Base-by-base conservation (phyloP, 192 early-diverging fungal genomes). In the Thamnidium elegans region DNA sequence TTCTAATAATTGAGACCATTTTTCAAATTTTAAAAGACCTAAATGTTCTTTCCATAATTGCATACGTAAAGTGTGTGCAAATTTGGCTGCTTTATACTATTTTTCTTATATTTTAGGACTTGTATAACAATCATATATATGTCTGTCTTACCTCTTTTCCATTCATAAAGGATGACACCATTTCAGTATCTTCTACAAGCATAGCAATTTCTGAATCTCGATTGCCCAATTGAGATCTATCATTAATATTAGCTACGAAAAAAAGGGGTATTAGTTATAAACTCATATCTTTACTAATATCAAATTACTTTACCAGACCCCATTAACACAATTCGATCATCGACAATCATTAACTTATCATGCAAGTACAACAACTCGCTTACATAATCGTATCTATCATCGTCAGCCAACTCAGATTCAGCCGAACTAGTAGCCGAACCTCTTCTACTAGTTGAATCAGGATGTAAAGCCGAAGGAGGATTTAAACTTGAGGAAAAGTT, bases 341-440 rank as follows among this genome's bases (percentile, higher is more conserved):
- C 94, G 8, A 93, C 84, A 69, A 95, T 92, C 88, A 95, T 86
- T 43, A 92, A 73, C 66, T 94, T 90, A 64, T 86, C 88, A 78
- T 95, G 93, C 47, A 95, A 85, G 69, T 95, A 95, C 43, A 95
- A 70, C 59, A 89, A 81, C 74, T 95, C 93, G 1, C 91, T 89
- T 1, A 95, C 88, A 70, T 81, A 85, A n/a, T 77, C 62, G 8
- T 60, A 31, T 23, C 65, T 53, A 31, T 64, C 69, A 69, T 76
- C 74, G 32, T 50, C 14, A 1, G 46, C 4, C 13, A 48, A 5
- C 9, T 39, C 2, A 9, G 36, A 39, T 5, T 48, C 17, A 48
- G 46, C 13, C 3, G 15, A 2, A 48, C 17, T 48, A 15, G 15
- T 48, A 17, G 46, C 46, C 13, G 46, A 48, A 15, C 46, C 46